A percentile compares a stretch with the other conserved stretches of the same genome.
These are phyloP conservation scores for Phellopilus nigrolimitatus DNA, from an alignment of 1,284 basidiomycete genomes.

Conservation along the genomic window DNA sequence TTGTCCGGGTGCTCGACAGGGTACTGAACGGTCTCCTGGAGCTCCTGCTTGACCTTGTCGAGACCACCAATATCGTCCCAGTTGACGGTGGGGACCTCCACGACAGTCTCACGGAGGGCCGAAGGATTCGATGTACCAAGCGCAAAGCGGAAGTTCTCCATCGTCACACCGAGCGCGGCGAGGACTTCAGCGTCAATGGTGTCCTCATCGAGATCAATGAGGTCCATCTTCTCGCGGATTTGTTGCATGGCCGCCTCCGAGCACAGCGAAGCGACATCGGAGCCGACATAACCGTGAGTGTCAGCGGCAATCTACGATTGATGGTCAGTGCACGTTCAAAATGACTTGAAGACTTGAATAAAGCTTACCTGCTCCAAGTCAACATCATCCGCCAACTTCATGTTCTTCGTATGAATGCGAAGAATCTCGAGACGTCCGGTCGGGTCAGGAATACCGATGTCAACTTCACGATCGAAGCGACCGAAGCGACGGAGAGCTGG, in stretches of 20 bases:
- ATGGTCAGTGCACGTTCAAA: slow-evolving; percentile 13
- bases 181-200: slow-evolving; percentile 97
- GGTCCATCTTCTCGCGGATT: slow-evolving; percentile 97
- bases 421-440: slow-evolving; percentile 98
- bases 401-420: slow-evolving; percentile 99
- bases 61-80: slow-evolving; percentile 99
- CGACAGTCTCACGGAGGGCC: slow-evolving; percentile 92
- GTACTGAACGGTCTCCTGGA: slow-evolving; percentile 99
- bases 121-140: slow-evolving; percentile 95
- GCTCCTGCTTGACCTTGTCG: slow-evolving; percentile 98
- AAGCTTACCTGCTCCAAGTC: slow-evolving; percentile 84
- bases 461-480: slow-evolving; percentile 98
- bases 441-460: slow-evolving; percentile 98
- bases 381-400: slow-evolving; percentile 98
- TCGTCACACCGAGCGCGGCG: slow-evolving; percentile 92
- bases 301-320: slow-evolving; percentile 84
- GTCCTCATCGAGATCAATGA: slow-evolving; percentile 90
- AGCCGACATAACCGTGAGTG: slow-evolving; percentile 98
- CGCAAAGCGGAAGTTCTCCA: slow-evolving; percentile 98
- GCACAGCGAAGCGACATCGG: slow-evolving; percentile 94
- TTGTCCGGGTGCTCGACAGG: slow-evolving; percentile 99
- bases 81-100: slow-evolving; percentile 92
- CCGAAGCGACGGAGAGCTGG: slow-evolving; percentile 97
- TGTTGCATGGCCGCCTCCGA: slow-evolving; percentile 99
- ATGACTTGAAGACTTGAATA: background rate